A percentile compares a stretch with the other conserved stretches of the same genome.
phyloP scores from a whole-genome alignment of 257 asterid species.

The Dorcoceras hygrometricum region DNA sequence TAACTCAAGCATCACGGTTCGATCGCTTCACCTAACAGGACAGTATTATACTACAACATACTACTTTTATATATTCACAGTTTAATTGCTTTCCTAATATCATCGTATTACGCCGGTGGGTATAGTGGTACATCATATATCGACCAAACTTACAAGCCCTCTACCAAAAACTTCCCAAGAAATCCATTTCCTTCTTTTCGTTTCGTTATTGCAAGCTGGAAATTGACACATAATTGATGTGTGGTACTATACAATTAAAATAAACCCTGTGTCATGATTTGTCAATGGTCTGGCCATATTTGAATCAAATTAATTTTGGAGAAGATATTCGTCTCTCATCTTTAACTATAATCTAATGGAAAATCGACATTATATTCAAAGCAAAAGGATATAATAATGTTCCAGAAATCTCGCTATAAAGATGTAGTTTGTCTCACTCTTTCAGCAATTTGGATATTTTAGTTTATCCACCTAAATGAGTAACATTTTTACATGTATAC shows the following conservation, averaged over 20 bases:
- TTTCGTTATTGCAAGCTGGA: not conserved
- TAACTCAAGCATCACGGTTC: no score
- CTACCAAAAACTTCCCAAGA: not conserved
- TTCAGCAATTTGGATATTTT: no score
- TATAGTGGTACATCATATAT: no score
- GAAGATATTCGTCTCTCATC: constrained; percentile 11
- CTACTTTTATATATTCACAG: no score
- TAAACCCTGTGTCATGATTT: not conserved
- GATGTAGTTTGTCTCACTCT: not conserved
- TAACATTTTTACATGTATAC: no score
- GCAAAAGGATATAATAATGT: no score
- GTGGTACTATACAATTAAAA: not conserved
- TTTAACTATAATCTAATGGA: not conserved
- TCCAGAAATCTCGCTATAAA: not conserved
- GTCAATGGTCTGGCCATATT: not conserved
- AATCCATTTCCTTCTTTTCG: not conserved
- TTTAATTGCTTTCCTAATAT: no score
- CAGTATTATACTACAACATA: no score
- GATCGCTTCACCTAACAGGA: no score
- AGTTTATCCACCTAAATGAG: no score
- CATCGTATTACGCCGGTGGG: no score
- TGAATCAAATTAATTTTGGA: constrained; percentile 2
- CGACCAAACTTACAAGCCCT: no score
- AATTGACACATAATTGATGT: not conserved
- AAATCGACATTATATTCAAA: not conserved